Evolutionary conservation across 140 eudicot genomes (phyloP), one percentile per base, ranked within the genome.

Genomic region (Flaveria floridana): DNA sequence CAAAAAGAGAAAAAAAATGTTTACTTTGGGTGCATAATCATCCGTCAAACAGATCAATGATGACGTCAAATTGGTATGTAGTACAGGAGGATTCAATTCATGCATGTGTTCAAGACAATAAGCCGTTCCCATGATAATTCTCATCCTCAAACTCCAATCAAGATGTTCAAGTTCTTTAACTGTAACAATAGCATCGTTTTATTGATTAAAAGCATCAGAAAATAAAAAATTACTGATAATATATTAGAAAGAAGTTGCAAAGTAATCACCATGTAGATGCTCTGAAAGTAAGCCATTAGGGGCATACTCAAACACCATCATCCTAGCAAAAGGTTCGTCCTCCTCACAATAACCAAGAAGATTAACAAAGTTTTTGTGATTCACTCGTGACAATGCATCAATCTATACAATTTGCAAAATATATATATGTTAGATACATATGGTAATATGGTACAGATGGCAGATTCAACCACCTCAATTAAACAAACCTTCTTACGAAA

Each of bases 231-330:
- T 44, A 13, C 57, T 70, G 37, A 7, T 26, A 48, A 75, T 15
- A 66, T 39, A n/a, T 39, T 50, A 23, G 20, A 46, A 55, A 61
- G 11, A 48, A 3, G 34, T 9, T 1, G 41, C 41, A 34, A 20
- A 37, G 56, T 55, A 23, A 23, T 78, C 86, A 94, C 99, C 97
- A 44, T 91, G 99, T 66, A 94, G 86, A 84, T 94, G 96, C 87
- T 94, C 99, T 39, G 82, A 90, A 71, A 91, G 90, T 57, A 81
- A 78, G 70, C 99, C 99, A 78, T 87, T 88, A 70, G 95, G 84
- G 72, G 97, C 95, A 83, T 87, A 94, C 85, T 94, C 99, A 63
- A 88, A 85, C 76, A 94, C 99, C 99, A 94, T 94, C 97, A 94
- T 88, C 86, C 97, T 84, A 46, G 76, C 72, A 63, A 94, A 94